phyloP scores from a whole-genome alignment of 805 yeast genomes.

The Pichia insulana region DNA sequence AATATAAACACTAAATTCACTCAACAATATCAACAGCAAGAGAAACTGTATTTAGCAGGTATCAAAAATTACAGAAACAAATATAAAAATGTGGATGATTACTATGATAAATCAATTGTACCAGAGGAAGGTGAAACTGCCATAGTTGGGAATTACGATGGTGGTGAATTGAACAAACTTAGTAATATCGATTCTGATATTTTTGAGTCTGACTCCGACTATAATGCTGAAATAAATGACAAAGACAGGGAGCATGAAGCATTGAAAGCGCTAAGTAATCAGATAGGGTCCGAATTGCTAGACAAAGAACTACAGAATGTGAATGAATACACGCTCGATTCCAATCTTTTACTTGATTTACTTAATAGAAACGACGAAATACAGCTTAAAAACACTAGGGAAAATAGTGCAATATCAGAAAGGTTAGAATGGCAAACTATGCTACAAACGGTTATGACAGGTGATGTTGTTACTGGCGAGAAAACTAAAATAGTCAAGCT shows the following conservation, averaged over 20 bases:
- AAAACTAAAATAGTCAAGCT: constrained; percentile 61
- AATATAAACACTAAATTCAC: constrained; percentile 27
- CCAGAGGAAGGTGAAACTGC: constrained; percentile 27
- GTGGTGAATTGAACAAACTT: constrained; percentile 5
- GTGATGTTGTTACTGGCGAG: constrained; percentile 89
- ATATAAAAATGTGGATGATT: constrained; percentile 37
- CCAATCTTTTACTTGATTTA: constrained; percentile 27
- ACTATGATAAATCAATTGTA: constrained; percentile 42
- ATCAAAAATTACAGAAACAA: constrained; percentile 29
- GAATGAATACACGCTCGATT: constrained; percentile 28
- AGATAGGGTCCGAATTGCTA: constrained; percentile 24
- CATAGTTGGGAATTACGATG: constrained; percentile 21
- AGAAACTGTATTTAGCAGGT: constrained; percentile 40
- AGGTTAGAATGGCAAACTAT: constrained; percentile 94
- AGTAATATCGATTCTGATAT: constrained; percentile 9
- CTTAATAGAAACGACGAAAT: constrained; percentile 30
- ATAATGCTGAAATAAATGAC: constrained; percentile 10
- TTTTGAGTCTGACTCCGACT: constrained; percentile 3
- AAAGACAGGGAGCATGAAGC: constrained; percentile 23
- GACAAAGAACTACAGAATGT: constrained; percentile 27
- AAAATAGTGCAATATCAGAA: constrained; percentile 42
- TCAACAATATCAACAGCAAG: constrained; percentile 44
- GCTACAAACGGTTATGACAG: constrained; percentile 83
- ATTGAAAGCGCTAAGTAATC: constrained; percentile 23
- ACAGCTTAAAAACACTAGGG: constrained; percentile 22